Base-by-base conservation (phyloP, 768 basidiomycete species). In the Boletus barrowsii region DNA sequence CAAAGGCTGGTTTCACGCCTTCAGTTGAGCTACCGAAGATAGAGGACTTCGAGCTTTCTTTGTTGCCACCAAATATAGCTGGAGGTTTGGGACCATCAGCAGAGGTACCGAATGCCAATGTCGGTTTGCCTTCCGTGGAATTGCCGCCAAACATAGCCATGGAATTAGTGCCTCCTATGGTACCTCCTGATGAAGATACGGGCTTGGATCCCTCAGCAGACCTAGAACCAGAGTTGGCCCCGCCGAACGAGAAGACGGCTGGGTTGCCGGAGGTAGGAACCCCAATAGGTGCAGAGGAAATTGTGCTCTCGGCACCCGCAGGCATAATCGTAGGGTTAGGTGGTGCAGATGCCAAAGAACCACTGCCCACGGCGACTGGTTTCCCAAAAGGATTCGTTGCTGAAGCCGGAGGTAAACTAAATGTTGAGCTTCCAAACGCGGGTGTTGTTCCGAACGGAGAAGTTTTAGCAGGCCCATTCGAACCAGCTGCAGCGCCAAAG, bases 391-490 rank as follows among this genome's bases (percentile, higher is more conserved):
- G 53, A 40, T 42, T 62, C 10, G 50, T 62, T 1, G 51, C 39
- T 26, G 63, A 32, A 29, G 41, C 15, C 7, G 67, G 40, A 8
- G 64, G 51, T 13, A 55, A 47, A 41, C 57, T 48, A 46, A 49
- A 57, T 46, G 53, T 15, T 17, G 65, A 64, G 36, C 58, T 54
- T 18, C 63, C 60, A 53, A 72, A 71, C 26, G 53, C 33, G 48
- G 66, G 51, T 14, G 41, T 18, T 35, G 46, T 22, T 52, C 45
- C 64, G 26, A 55, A 60, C 11, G 64, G 36, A 8, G 64, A 59
- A 53, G 68, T 42, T 43, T 69, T 74, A 33, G 62, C 41, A 11
- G 59, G 50, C 18, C 60, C 51, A 20, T 69, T 66, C 5, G 60
- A 57, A 14, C 64, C 59, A 43, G 61, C 20, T 3, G 47, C 20